Evolutionary conservation across 208 protist genomes (phyloP), one percentile per base, ranked within the genome.

Genomic region (Novymonas esmeraldas): DNA sequence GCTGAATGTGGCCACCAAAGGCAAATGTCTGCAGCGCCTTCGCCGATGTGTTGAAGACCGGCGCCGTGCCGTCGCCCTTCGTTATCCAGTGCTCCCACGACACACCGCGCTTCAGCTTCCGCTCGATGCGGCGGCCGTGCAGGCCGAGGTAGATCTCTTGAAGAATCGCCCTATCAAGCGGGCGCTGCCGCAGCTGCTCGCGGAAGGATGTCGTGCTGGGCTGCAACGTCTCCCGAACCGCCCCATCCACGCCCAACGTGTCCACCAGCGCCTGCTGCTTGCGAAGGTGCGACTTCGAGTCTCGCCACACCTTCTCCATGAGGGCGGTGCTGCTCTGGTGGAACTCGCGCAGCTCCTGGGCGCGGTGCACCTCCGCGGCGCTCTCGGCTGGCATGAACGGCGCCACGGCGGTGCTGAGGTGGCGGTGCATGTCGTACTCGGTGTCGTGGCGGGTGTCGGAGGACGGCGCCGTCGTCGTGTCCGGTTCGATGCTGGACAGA

Each of bases 21-120:
- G 83, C 92, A 69, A 97, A 97, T 11, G 89, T 92, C 54, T 94
- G 87, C 59, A 94, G 89, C 14, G 85, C 84, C 62, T 95, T 97
- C 6, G 39, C 33, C 3, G 87, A 95, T 41, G 89, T 85, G 20
- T 57, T 92, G 45, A 88, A 95, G 28, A 97, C 81, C 20, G 92
- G 92, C 13, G 89, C 87, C 10, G 87, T 97, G 75, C 89, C 92
- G 54, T 97, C 89, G 14, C 92, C 92, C 59, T 94, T 93, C 26
- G 92, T 85, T 67, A 97, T 95, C 89, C 92, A 97, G 72, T 94
- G 87, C 78, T 97, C 92, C 87, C 86, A 95, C 49, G 82, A 79
- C 5, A 97, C 82, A 34, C 89, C 92, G 28, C 82, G 82, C 64
- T 92, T 91, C 29, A 97, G 77, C 63, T 82, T 81, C 5, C 92